phyloP scores from a whole-genome alignment of 306 rosid genomes.

The Cucumis cinereus region DNA sequence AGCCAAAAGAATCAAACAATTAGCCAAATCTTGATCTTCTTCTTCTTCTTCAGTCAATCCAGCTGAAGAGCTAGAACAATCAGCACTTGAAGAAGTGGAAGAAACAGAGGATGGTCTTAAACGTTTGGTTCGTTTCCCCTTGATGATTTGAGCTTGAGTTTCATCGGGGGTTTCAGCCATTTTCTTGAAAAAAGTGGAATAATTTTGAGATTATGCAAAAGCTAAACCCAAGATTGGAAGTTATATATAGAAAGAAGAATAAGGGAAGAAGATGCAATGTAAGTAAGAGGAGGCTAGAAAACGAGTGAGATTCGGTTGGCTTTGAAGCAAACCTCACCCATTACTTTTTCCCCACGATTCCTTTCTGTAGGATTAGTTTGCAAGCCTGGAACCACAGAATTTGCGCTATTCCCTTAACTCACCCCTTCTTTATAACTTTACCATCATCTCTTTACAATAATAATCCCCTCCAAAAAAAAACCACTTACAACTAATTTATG shows the following conservation, averaged over 20 bases:
- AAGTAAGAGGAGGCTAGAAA: constrained; percentile 60
- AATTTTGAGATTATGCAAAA: constrained; percentile 14
- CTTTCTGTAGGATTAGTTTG: constrained; percentile 73
- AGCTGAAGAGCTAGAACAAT: constrained; percentile 10
- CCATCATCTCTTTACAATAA: not conserved
- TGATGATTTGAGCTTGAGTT: constrained; percentile 27
- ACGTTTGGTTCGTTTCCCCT: constrained; percentile 71
- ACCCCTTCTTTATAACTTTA: not conserved
- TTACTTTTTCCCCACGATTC: constrained; percentile 80
- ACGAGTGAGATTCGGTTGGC: constrained; percentile 95
- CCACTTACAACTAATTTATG: not conserved
- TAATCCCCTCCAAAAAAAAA: not conserved
- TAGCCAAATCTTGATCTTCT: constrained; percentile 62
- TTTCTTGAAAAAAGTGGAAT: not conserved
- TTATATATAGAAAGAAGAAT: constrained; percentile 19
- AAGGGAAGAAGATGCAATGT: constrained; percentile 30
- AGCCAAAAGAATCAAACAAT: constrained; percentile 73
- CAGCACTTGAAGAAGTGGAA: constrained; percentile 12
- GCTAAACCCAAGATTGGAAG: constrained; percentile 29
- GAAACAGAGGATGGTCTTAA: constrained; percentile 27
- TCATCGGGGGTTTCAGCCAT: constrained; percentile 27
- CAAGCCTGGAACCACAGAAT: constrained; percentile 69
- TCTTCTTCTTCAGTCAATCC: constrained; percentile 3
- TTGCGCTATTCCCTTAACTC: not conserved
- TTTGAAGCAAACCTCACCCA: constrained; percentile 95